Base-by-base conservation (phyloP, 495 filamentous ascomycete genomes). In the Staphylotrichum longicolle region DNA sequence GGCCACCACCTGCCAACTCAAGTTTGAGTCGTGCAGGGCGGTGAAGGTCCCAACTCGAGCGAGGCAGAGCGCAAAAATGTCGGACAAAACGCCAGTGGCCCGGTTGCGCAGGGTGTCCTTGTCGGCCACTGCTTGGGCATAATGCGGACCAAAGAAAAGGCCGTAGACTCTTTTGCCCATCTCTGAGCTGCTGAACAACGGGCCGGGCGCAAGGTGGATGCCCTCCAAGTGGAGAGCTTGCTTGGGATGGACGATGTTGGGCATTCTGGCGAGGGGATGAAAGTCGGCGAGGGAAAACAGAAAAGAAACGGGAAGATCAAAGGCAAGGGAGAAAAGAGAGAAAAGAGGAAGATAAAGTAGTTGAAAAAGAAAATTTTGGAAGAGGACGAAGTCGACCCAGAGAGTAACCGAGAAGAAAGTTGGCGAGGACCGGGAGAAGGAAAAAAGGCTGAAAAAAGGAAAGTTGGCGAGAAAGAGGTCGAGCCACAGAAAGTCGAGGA, bases 1-100 rank as follows among this genome's bases (percentile, higher is more conserved):
- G 3, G 33, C 50, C 50, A 52, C 50, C 5, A 52, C 39, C 50
- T 52, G 33, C 50, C 50, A 52, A 5, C 50, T 34, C 2, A 52
- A 34, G 34, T 4, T 20, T 14, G 12, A 10, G 33, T 52, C 9
- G 12, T 39, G 4, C 11, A 52, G 50, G 7, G 50, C 50, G 34
- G 15, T 4, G 12, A 54, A 52, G 0, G 51, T 54, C 15, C n/a
- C n/a, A 8, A 41, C 35, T n/a, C 37, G 37, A n/a, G 3, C 35
- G 8, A 54, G 15, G 8, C 51, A 54, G 15, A 54, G 7, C 3
- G 33, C n/a, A 35, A 54, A 54, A 5, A 54, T 54, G 4, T 7
- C 14, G 4, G 35, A 15, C 11, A 41, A 15, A 54, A 54, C 37
- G 11, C 35, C 15, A 35, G 51, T n/a, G 14, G 5, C 51, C 15